Conservation (phyloP, 192 early-diverging fungal species). For the Pilaira anomala region DNA sequence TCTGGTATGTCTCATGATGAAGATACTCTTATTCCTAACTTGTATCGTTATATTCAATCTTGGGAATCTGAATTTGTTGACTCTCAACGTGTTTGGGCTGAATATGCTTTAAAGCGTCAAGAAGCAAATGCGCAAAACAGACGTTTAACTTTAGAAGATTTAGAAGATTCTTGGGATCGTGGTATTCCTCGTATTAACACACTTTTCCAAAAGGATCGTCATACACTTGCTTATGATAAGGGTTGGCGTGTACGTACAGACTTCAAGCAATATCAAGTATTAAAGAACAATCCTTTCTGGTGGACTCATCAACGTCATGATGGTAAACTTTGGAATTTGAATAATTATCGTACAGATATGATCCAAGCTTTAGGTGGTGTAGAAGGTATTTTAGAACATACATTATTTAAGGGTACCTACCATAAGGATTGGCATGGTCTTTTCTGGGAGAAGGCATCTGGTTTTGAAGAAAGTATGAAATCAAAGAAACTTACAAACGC, state of each 20-base stretch:
- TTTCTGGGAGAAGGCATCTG: slow-evolving; percentile 86
- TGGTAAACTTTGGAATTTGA: slow-evolving; percentile 66
- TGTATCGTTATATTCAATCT: slow-evolving; percentile 96
- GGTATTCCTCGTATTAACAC: slow-evolving; percentile 99
- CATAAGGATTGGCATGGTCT: slow-evolving; percentile 98
- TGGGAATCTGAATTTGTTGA: slow-evolving; percentile 99
- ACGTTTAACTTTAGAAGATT: slow-evolving; percentile 96
- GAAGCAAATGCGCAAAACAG: slow-evolving; percentile 97
- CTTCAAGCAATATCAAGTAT: slow-evolving; percentile 96
- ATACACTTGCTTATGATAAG: slow-evolving; percentile 98
- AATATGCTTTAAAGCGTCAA: slow-evolving; percentile 95
- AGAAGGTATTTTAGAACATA: slow-evolving; percentile 98
- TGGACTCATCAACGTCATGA: slow-evolving; percentile 75
- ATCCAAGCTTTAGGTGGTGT: slow-evolving; percentile 98
- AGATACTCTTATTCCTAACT: slow-evolving; percentile 94
- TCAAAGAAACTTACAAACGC: slow-evolving; percentile 99
- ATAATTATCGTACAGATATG: slow-evolving; percentile 98
- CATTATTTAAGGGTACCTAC: slow-evolving; percentile 97
- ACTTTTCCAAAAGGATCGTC: slow-evolving; percentile 97
- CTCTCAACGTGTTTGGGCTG: slow-evolving; percentile 98
- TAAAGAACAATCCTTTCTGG: slow-evolving; percentile 94
- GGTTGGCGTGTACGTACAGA: slow-evolving; percentile 97
- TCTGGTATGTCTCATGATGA: slow-evolving; percentile 98
- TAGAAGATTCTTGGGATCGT: slow-evolving; percentile 98
- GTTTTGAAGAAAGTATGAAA: slow-evolving; percentile 84